Base-by-base conservation (phyloP, 495 filamentous ascomycete species). In the Rostrohypoxylon terebratum region DNA sequence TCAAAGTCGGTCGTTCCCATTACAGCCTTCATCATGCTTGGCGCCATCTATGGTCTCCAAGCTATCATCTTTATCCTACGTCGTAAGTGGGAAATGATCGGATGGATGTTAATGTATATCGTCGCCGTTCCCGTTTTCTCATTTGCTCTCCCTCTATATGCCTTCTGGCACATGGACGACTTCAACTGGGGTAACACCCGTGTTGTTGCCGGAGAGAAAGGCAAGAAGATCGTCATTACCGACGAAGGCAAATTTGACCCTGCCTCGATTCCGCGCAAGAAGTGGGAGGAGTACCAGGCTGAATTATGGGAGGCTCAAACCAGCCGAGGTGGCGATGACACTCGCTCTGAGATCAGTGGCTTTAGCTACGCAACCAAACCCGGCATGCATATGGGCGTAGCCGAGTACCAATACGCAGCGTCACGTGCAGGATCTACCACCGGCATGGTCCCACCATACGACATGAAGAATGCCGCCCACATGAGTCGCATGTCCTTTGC, bases 91-190 rank as follows among this genome's bases (percentile, higher is more conserved):
- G 94, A 99, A 78, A 97, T 97, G 93, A 91, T 99, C 69, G 96
- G 94, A 14, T 99, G 96, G 96, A 97, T 99, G 94, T 81, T 99
- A 68, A 89, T 99, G 59, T 99, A 99, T 81, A 85, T 99, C 51
- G 73, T 96, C 23, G 96, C 96, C 59, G 90, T 97, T 61, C 96
- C 96, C 11, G 88, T 99, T 70, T 98, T 97, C 87, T 89, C 93
- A 31, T 92, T 97, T 69, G 94, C 88, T 58, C 85, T 99, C 7
- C 96, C 96, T 0, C 86, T 99, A 5, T 99, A 98, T 81, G 87
- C 94, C 48, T 99, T 99, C 89, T 99, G 96, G 96, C 87, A 98
- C 81, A 98, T 98, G 96, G 96, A 99, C 79, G 96, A 99, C 84
- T 99, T 99, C 88, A 91, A 90, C 72, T 98, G 94, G 94, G 94